These are phyloP conservation scores for Aegilops umbellulata DNA, from an alignment of 176 grass and related monocot species.

Conservation along the genomic window DNA sequence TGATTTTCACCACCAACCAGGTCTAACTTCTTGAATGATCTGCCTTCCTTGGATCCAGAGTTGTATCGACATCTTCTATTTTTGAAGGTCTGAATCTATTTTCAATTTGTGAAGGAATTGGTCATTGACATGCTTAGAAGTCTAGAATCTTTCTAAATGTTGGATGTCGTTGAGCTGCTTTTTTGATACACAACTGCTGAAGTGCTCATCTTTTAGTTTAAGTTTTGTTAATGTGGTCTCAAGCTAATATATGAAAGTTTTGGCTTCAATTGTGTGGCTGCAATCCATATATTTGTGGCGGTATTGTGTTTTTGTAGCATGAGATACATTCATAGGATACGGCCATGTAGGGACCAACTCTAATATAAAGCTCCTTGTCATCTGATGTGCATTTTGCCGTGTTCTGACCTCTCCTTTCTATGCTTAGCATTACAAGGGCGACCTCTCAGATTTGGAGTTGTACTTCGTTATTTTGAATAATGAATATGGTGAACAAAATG, in stretches of 20 bases:
- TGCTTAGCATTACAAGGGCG: slow-evolving; percentile 79
- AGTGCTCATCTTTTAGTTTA: neutral
- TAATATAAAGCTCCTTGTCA: neutral
- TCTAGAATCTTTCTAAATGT: neutral
- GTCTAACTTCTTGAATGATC: slow-evolving; percentile 94
- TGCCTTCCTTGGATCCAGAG: slow-evolving; percentile 97
- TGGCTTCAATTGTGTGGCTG: neutral
- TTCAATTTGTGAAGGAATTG: slow-evolving; percentile 21
- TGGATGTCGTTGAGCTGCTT: neutral
- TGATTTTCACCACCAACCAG: slow-evolving; percentile 40
- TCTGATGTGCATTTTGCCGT: neutral
- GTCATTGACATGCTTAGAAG: neutral
- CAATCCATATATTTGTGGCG: neutral
- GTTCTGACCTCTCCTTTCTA: neutral
- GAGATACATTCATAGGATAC: neutral
- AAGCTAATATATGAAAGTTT: slow-evolving; percentile 3
- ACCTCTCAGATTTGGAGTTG: slow-evolving; percentile 84
- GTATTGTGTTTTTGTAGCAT: slow-evolving; percentile 1
- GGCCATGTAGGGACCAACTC: neutral
- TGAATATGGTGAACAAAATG: slow-evolving; percentile 96
- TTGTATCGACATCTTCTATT: slow-evolving; percentile 94
- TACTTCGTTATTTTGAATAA: slow-evolving; percentile 99
- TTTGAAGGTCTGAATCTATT: slow-evolving; percentile 68
- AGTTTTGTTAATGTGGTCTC: neutral
- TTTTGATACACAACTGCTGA: neutral